These are phyloP conservation scores for Amanita pallidorosea DNA, from an alignment of 768 basidiomycete genomes.

Conservation along the genomic window DNA sequence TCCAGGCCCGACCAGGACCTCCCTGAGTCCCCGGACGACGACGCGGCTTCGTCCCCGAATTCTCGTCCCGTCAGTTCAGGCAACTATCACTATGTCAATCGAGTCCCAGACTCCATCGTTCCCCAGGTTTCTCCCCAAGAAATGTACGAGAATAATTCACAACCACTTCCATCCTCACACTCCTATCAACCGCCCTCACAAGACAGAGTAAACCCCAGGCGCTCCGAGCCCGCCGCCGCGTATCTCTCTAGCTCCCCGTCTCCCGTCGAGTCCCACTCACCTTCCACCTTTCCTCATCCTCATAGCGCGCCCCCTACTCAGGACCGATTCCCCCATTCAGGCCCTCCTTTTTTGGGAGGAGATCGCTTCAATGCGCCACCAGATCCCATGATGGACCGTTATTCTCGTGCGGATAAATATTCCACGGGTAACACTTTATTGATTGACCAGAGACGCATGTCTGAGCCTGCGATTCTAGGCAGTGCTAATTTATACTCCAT, in stretches of 20 bases:
- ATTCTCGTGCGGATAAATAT: slow-evolving; percentile 30
- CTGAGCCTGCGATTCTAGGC: slow-evolving; percentile 45
- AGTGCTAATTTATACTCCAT: slow-evolving; percentile 27
- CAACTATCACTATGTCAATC: slow-evolving; percentile 21
- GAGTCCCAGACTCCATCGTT: slow-evolving; percentile 18
- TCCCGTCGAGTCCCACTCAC: slow-evolving; percentile 27
- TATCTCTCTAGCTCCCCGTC: slow-evolving; percentile 33
- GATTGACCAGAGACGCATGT: slow-evolving; percentile 58
- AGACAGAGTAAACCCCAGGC: slow-evolving; percentile 16
- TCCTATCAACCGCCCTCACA: slow-evolving; percentile 16
- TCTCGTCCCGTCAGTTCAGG: slow-evolving; percentile 19
- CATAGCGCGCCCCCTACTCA: slow-evolving; percentile 33
- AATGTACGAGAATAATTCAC: slow-evolving; percentile 18
- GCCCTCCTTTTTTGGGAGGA: slow-evolving; percentile 28
- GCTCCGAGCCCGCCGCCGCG: slow-evolving; percentile 13
- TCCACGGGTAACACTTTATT: slow-evolving; percentile 23
- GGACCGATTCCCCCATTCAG: slow-evolving; percentile 31
- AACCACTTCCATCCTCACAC: slow-evolving; percentile 12
- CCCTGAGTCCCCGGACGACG: slow-evolving; percentile 25
- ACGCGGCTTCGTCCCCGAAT: slow-evolving; percentile 17
- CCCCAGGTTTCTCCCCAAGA: slow-evolving; percentile 20
- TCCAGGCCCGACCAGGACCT: slow-evolving; percentile 13
- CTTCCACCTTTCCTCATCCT: slow-evolving; percentile 27
- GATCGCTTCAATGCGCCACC: slow-evolving; percentile 25
- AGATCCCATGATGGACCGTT: slow-evolving; percentile 26